These are phyloP conservation scores for Amyloporia xantha DNA, from an alignment of 768 basidiomycete genomes.

Conservation along the genomic window DNA sequence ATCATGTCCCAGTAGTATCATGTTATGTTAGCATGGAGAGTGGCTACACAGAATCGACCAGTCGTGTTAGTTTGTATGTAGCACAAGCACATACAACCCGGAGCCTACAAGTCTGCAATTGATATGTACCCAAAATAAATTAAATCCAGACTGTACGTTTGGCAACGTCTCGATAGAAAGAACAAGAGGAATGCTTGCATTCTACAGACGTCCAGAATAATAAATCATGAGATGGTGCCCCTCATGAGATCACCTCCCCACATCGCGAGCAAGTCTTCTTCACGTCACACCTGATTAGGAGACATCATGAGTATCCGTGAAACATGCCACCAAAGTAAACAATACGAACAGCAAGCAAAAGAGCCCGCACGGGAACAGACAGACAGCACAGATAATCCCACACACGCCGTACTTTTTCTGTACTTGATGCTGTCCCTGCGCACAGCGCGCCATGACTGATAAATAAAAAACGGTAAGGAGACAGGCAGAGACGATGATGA, in stretches of 20 bases:
- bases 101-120: too few relatives aligned
- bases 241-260: constrained; percentile 1
- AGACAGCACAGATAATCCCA: constrained; percentile 27
- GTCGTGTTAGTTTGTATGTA: too few relatives aligned
- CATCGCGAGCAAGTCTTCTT: constrained; percentile 11
- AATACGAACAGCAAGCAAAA: constrained; percentile 14
- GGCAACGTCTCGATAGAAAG: too few relatives aligned
- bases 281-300: constrained; percentile 1
- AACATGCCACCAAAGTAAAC: not conserved
- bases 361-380: constrained; percentile 24
- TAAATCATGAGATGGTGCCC: too few relatives aligned
- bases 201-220: too few relatives aligned
- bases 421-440: constrained; percentile 25
- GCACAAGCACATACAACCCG: too few relatives aligned
- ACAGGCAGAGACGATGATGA: not conserved
- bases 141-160: too few relatives aligned
- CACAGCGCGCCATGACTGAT: constrained; percentile 22
- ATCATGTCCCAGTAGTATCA: too few relatives aligned
- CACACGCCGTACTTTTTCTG: constrained; percentile 23
- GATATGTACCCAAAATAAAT: too few relatives aligned
- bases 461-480: not conserved
- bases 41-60: too few relatives aligned
- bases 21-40: too few relatives aligned
- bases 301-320: not conserved
- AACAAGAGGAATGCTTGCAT: too few relatives aligned